These are phyloP conservation scores for Magnusiomyces tetraspermus DNA, from an alignment of 1,139 yeast species.

Conservation along the genomic window DNA sequence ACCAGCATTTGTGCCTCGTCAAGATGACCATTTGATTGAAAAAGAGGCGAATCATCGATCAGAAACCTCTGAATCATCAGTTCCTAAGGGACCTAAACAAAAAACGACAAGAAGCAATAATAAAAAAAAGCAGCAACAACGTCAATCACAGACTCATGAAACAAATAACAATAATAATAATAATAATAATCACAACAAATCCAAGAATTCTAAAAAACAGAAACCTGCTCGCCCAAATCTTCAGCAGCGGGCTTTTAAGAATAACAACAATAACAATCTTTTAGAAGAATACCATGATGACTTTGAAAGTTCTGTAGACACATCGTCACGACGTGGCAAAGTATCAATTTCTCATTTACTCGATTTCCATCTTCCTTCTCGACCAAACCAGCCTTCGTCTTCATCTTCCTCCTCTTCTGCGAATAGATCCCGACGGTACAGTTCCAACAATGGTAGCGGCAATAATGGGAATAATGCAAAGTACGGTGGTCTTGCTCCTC, in stretches of 20 bases:
- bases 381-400: neutral
- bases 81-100: too few relatives aligned
- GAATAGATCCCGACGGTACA: neutral
- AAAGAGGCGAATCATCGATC: too few relatives aligned
- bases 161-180: neutral
- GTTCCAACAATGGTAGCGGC: slow-evolving; percentile 9
- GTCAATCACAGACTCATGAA: neutral
- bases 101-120: too few relatives aligned
- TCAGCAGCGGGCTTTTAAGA: neutral
- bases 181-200: neutral
- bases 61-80: too few relatives aligned
- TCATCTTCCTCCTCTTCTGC: slow-evolving; percentile 16
- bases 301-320: neutral
- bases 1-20: too few relatives aligned
- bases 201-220: neutral
- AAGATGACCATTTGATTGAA: too few relatives aligned
- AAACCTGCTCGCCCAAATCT: neutral
- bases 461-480: neutral
- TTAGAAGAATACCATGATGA: neutral
- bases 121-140: too few relatives aligned
- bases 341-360: slow-evolving; percentile 28
- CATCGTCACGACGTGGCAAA: slow-evolving; percentile 18
- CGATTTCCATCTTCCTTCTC: slow-evolving; percentile 17
- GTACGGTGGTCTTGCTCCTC: slow-evolving; percentile 14
- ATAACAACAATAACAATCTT: neutral